A percentile compares a stretch with the other conserved stretches of the same genome.
Evolutionary conservation across 2,329 filamentous ascomycete genomes (phyloP).

Genomic region (Cladophialophora bantiana): DNA sequence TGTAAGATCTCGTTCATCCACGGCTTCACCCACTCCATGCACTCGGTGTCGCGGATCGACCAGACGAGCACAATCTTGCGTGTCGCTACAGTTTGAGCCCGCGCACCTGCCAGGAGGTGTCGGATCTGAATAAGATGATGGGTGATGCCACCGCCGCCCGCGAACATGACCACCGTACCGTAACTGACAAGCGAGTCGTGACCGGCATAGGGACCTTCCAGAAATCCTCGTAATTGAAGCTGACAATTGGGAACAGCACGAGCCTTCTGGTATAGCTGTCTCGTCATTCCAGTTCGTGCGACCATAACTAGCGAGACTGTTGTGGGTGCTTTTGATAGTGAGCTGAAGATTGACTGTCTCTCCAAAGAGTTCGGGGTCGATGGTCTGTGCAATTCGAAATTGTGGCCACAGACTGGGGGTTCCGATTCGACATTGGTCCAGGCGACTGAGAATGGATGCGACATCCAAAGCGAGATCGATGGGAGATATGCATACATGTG

Average conservation of each 20-base stretch:
- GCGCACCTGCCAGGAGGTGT: slow-evolving; percentile 62
- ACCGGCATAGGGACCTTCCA: slow-evolving; percentile 70
- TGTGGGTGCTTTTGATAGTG: slow-evolving; percentile 41
- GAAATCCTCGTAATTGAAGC: slow-evolving; percentile 62
- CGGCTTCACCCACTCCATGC: slow-evolving; percentile 67
- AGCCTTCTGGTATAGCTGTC: slow-evolving; percentile 65
- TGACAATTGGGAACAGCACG: slow-evolving; percentile 51
- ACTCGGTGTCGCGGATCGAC: slow-evolving; percentile 67
- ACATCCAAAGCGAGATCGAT: slow-evolving; percentile 55
- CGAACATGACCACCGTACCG: slow-evolving; percentile 71
- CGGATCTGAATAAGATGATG: slow-evolving; percentile 69
- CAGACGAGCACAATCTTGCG: slow-evolving; percentile 68
- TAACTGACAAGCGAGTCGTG: slow-evolving; percentile 66
- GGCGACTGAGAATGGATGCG: slow-evolving; percentile 57
- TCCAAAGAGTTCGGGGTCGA: slow-evolving; percentile 36
- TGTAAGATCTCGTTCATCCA: slow-evolving; percentile 72
- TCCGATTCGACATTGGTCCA: slow-evolving; percentile 50
- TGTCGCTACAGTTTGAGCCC: slow-evolving; percentile 62
- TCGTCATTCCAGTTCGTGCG: slow-evolving; percentile 69
- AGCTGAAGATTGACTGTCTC: slow-evolving; percentile 34
- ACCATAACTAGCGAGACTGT: slow-evolving; percentile 64
- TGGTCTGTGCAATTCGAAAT: slow-evolving; percentile 22
- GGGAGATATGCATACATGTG: slow-evolving; percentile 69
- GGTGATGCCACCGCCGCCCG: slow-evolving; percentile 70
- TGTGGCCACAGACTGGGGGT: slow-evolving; percentile 31